Evolutionary conservation across 164 flowering plant genomes (phyloP), one percentile per base, ranked within the genome.

Genomic region (Vitis rupestris): DNA sequence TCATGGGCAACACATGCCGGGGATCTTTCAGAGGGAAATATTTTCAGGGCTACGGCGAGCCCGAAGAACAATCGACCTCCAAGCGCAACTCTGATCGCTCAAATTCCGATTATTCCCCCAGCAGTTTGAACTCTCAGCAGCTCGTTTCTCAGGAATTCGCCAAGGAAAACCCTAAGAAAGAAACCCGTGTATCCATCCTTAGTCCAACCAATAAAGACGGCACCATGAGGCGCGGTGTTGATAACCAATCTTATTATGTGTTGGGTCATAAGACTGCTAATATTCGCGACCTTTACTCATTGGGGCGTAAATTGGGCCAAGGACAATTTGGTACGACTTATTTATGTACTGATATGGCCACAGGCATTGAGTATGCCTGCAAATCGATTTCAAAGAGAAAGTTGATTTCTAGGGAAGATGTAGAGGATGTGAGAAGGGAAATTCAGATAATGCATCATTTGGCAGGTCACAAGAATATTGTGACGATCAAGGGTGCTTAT

Each of bases 1-100:
- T 86, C 85, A 94, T 94, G 98, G 98, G 98, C 97, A 94, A 94
- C 73, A 79, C 97, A 86, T 94, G 98, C 90, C 93, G 97, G 66
- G 95, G 97, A 80, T 88, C 98, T 82, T 84, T 87, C 70, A 83
- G 82, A 75, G 81, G 82, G 31, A 89, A 82, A 84, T 29, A 75
- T 60, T 74, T 79, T 74, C 85, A 84, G 82, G 95, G 90, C 84
- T 70, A 77, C 83, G 70, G 17, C 66, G 79, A 84, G 82, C 90
- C 97, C 82, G 79, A 80, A 52, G 86, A 87, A 55, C 78, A 66
- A 1, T 74, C 83, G 30, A 70, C 58, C 59, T 84, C 91, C 65
- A 86, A 73, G 74, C 75, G 66, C 13, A 74, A 72, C 75, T 83
- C 87, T 15, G 79, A 83, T 23, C 65, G 37, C 55, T 81, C 89